phyloP scores from a whole-genome alignment of 1,284 basidiomycete genomes.

The Malassezia brasiliensis region DNA sequence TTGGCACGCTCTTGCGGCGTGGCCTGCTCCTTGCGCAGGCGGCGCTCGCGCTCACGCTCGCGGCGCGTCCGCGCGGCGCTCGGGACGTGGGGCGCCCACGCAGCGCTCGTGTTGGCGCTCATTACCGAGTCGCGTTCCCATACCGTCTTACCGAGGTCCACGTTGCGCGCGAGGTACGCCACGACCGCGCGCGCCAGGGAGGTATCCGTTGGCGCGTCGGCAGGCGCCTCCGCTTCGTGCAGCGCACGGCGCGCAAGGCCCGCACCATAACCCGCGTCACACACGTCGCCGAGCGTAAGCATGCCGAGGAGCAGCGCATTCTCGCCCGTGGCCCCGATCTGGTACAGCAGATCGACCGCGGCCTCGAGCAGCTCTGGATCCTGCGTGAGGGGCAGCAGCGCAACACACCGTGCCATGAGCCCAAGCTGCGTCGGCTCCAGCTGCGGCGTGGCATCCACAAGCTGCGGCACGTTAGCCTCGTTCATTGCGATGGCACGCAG shows the following conservation, averaged over 20 bases:
- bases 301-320: constrained; percentile 31
- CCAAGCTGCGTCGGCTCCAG: constrained; percentile 14
- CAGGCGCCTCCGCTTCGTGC: background rate
- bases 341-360: constrained; percentile 37
- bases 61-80: constrained; percentile 4
- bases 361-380: constrained; percentile 39
- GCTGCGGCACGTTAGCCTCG: constrained; percentile 30
- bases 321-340: constrained; percentile 32
- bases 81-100: constrained; percentile 8
- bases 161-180: constrained; percentile 27
- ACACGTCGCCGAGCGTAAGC: background rate
- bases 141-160: constrained; percentile 27
- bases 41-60: constrained; percentile 18
- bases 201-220: background rate
- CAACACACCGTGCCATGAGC: constrained; percentile 30
- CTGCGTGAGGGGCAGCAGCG: constrained; percentile 33
- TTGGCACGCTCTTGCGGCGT: constrained; percentile 21
- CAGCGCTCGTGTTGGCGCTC: constrained; percentile 15
- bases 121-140: constrained; percentile 30
- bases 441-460: constrained; percentile 23
- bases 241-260: background rate
- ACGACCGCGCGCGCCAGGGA: constrained; percentile 15
- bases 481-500: constrained; percentile 27
- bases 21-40: background rate
- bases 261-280: background rate